Evolutionary conservation across 176 grass and related monocot genomes (phyloP).

Genomic region (Ensete glaucum): DNA sequence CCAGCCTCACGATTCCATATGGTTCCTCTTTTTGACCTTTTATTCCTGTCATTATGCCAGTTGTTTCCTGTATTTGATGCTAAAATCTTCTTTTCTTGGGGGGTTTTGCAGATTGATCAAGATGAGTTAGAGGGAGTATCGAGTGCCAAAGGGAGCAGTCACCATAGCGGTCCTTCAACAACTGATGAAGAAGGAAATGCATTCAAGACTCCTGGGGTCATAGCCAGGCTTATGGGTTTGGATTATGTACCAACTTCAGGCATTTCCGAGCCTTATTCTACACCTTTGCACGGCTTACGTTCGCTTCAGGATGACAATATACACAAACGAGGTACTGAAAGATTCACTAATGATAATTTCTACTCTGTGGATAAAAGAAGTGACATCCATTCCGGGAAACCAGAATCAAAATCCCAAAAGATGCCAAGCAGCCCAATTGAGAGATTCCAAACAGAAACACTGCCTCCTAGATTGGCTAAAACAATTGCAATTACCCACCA

Average conservation of each 20-base stretch:
- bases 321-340: conserved; percentile 20
- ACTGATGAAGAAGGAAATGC: conserved; percentile 45
- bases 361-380: conserved; percentile 5
- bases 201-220: conserved; percentile 49
- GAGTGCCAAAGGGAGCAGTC: conserved; percentile 47
- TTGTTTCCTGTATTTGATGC: conserved; percentile 13
- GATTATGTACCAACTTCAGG: conserved; percentile 58
- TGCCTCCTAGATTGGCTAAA: conserved; percentile 53
- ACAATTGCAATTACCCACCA: conserved; percentile 42
- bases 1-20: conserved; percentile 1
- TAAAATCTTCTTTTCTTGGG: background rate
- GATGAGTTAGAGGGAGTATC: conserved; percentile 25
- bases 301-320: conserved; percentile 13
- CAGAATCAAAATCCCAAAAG: conserved; percentile 45
- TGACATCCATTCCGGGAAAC: conserved; percentile 9
- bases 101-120: conserved; percentile 38
- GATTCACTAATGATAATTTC: conserved; percentile 22
- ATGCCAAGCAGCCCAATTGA: conserved; percentile 86
- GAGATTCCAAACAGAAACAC: conserved; percentile 57
- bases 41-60: background rate
- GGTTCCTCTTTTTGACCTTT: conserved; percentile 14
- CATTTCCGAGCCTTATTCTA: conserved; percentile 36
- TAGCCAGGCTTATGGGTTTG: conserved; percentile 93
- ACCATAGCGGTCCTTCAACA: conserved; percentile 48
- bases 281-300: conserved; percentile 19